phyloP scores from a whole-genome alignment of 352 stramenopile genomes.

The Globisporangium polare region DNA sequence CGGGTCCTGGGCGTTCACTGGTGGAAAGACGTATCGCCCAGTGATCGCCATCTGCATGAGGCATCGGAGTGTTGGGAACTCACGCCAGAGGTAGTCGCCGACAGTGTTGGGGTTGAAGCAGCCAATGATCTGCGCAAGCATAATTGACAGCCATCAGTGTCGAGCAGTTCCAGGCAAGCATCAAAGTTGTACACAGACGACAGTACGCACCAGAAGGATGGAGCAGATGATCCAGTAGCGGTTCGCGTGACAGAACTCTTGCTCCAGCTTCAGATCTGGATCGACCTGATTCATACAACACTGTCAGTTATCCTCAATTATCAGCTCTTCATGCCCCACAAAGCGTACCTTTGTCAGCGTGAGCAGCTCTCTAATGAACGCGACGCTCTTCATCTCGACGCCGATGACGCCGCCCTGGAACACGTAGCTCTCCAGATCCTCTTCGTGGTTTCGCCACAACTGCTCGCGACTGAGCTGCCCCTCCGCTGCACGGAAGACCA shows the following conservation, averaged over 20 bases:
- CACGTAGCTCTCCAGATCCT: constrained; percentile 53
- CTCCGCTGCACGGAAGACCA: constrained; percentile 78
- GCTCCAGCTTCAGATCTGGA: constrained; percentile 51
- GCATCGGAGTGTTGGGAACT: constrained; percentile 66
- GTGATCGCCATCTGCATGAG: constrained; percentile 89
- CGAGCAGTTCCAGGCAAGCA: neutral
- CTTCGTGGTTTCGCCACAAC: constrained; percentile 52
- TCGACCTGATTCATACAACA: constrained; percentile 35
- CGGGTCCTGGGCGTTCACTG: constrained; percentile 47
- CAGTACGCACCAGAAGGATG: constrained; percentile 64
- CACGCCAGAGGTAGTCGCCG: constrained; percentile 68
- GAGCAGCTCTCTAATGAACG: constrained; percentile 59
- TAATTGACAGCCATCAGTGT: neutral
- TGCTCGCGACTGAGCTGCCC: constrained; percentile 70
- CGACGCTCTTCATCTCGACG: constrained; percentile 49
- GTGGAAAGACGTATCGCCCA: constrained; percentile 65
- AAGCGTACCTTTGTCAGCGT: constrained; percentile 48
- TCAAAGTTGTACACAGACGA: neutral
- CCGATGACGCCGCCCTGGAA: constrained; percentile 63
- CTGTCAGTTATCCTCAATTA: constrained; percentile 5
- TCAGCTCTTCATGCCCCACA: neutral
- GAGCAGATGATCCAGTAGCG: constrained; percentile 84
- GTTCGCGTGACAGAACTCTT: constrained; percentile 74
- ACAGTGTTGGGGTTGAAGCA: constrained; percentile 81
- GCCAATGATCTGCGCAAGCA: constrained; percentile 28